Base-by-base conservation (phyloP, 2,329 filamentous ascomycete genomes). In the Stachybotrys chlorohalonatus region DNA sequence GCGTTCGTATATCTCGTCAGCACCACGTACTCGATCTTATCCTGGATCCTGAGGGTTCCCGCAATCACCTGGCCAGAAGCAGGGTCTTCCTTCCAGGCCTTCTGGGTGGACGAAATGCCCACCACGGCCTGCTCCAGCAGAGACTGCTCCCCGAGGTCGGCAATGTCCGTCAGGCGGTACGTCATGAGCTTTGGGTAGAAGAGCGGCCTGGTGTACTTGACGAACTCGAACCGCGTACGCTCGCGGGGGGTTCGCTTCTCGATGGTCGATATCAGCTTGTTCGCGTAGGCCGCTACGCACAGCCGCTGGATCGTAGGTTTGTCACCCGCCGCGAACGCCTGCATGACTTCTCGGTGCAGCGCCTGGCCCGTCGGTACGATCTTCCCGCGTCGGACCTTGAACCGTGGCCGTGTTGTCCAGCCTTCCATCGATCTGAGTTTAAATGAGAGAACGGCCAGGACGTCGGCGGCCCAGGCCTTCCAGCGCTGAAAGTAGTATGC, bases 1-100 rank as follows among this genome's bases (percentile, higher is more conserved):
- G 69, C 71, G 63, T 77, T 70, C 48, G 79, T 58, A 32, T 68
- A 55, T 31, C 75, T 64, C 63, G 83, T 81, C 49, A 90, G 59
- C 46, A 87, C 84, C 5, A 90, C 59, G 63, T 89, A 82, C 73
- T 90, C 87, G 1, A 76, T 66, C 60, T 85, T 75, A 52, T 80
- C 71, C 62, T 79, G 77, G 59, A 78, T 72, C 63, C 76, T 75
- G 49, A 75, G 73, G 56, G 70, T 75, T 2, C 76, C 78, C 1
- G 73, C 68, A 7, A 81, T 64, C n/a, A 70, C 61, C 56, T 66
- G 59, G 13, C 71, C 75, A 15, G 70, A 71, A 2, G 54, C 56
- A 7, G 56, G 61, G 51, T 73, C 67, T 56, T 72, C 69, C 60
- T 75, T 73, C 7, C 71, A 72, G 42, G 82, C 68, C 59, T 73